Percentiles rank a stretch among this genome's conserved stretches.
phyloP scores from a whole-genome alignment of 2,329 filamentous ascomycete genomes.

The Epichloe aotearoae region DNA sequence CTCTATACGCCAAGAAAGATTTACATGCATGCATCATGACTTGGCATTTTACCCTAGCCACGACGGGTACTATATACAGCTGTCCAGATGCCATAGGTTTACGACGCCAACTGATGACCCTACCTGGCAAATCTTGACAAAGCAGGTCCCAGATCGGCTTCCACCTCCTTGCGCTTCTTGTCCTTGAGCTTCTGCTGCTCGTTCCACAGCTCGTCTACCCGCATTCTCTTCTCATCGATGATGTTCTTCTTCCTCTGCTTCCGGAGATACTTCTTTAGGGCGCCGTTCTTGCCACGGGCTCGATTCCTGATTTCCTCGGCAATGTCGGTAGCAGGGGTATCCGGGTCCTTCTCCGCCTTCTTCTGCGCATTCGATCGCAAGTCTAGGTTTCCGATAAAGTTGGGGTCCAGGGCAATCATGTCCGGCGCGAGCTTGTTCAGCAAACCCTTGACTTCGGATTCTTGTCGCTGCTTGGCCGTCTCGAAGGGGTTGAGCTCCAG shows the following conservation, averaged over 20 bases:
- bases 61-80: slow-evolving; percentile 10
- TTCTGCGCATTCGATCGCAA: slow-evolving; percentile 66
- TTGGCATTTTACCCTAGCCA: neutral
- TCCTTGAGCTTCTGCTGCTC: slow-evolving; percentile 55
- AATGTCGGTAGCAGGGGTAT: slow-evolving; percentile 47
- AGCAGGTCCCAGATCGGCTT: slow-evolving; percentile 70
- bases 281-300: slow-evolving; percentile 79
- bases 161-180: slow-evolving; percentile 47
- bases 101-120: slow-evolving; percentile 37
- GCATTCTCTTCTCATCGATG: slow-evolving; percentile 86
- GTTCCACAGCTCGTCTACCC: slow-evolving; percentile 70
- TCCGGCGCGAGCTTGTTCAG: slow-evolving; percentile 92
- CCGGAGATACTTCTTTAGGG: slow-evolving; percentile 72
- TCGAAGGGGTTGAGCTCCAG: slow-evolving; percentile 93
- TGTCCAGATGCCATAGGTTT: neutral
- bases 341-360: slow-evolving; percentile 65
- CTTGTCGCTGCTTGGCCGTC: slow-evolving; percentile 81
- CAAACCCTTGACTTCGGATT: slow-evolving; percentile 76
- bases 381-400: slow-evolving; percentile 82
- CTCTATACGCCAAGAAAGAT: neutral
- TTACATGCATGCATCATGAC: neutral
- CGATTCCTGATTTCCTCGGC: slow-evolving; percentile 58
- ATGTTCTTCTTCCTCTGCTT: slow-evolving; percentile 91
- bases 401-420: slow-evolving; percentile 91
- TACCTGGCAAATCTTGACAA: slow-evolving; percentile 74